Evolutionary conservation across 23 red algal genomes (phyloP), one percentile per base, ranked within the genome.

Genomic region (Cyanidioschyzon merolae): DNA sequence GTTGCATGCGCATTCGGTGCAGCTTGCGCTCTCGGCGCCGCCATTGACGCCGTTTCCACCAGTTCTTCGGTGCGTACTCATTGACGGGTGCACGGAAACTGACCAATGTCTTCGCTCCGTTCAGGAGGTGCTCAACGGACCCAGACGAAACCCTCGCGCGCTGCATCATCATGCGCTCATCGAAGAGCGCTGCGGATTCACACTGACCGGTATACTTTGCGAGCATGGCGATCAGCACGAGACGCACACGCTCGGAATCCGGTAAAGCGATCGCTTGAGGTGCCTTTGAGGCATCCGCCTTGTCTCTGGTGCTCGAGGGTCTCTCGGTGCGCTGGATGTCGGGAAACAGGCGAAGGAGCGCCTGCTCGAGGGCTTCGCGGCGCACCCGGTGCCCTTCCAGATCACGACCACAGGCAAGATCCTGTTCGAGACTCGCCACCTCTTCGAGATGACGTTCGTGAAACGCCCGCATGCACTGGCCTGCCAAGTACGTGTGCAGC

Each of bases 371-470:
- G 40, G 71, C 38, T 34, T 88, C 81, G 15, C 79, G 39, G 35
- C 40, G 58, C 0, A 96, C 58, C 38, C 84, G 86, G 2, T 77
- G 83, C 35, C 83, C 87, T 32, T 83, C 78, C 25, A 77, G 40
- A 54, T 84, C 74, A 36, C 58, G 76, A 31, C 92, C 92, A 21
- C 76, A 84, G 0, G 85, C 58, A 27, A 96, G 77, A 41, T 96
- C 86, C 58, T 96, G 92, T 77, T 96, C 92, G 26, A 85, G 40
- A 29, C 80, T 68, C 0, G 92, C 92, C 2, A 90, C 39, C 26
- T 74, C 41, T 25, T 76, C 79, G 58, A 96, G 57, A 25, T 80
- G 77, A 37, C 74, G 74, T 17, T 58, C 76, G 0, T 50, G 41
- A 54, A 79, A 90, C 26, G 39, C 21, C 25, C 51, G 31, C 40